Evolutionary conservation across 83 land plant genomes (phyloP).

Genomic region (Isoetes engelmannii): DNA sequence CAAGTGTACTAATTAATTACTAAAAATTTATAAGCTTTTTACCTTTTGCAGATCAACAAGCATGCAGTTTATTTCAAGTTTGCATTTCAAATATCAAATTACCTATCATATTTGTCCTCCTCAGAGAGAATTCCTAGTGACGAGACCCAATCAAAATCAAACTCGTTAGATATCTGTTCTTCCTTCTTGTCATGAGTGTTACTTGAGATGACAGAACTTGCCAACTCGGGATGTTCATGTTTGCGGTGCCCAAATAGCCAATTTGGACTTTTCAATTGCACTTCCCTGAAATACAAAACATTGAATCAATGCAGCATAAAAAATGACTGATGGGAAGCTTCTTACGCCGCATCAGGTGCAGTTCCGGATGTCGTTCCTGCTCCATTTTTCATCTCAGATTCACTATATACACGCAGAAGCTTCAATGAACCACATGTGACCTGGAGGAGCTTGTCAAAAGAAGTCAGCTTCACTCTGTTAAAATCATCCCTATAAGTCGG

Average conservation of each 20-base stretch:
- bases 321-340: neutral
- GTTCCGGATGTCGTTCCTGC: slow-evolving; percentile 32
- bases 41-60: neutral
- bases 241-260: slow-evolving; percentile 36
- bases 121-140: slow-evolving; percentile 20
- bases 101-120: slow-evolving; percentile 22
- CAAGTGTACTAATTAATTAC: neutral
- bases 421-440: slow-evolving; percentile 56
- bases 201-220: slow-evolving; percentile 2
- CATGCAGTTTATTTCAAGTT: neutral
- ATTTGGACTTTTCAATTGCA: slow-evolving; percentile 32
- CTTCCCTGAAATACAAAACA: slow-evolving; percentile 17
- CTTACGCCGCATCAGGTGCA: slow-evolving; percentile 96
- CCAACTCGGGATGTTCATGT: slow-evolving; percentile 9
- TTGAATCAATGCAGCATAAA: neutral
- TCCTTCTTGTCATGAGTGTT: neutral
- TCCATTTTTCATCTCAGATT: slow-evolving; percentile 41
- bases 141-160: slow-evolving; percentile 23
- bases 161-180: neutral
- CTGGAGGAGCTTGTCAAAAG: slow-evolving; percentile 68
- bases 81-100: neutral
- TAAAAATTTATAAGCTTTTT: neutral
- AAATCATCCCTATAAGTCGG: slow-evolving; percentile 22
- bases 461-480: slow-evolving; percentile 50
- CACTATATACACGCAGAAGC: slow-evolving; percentile 61